Evolutionary conservation across 2,329 filamentous ascomycete species (phyloP).

Genomic region (Trichoderma endophyticum): DNA sequence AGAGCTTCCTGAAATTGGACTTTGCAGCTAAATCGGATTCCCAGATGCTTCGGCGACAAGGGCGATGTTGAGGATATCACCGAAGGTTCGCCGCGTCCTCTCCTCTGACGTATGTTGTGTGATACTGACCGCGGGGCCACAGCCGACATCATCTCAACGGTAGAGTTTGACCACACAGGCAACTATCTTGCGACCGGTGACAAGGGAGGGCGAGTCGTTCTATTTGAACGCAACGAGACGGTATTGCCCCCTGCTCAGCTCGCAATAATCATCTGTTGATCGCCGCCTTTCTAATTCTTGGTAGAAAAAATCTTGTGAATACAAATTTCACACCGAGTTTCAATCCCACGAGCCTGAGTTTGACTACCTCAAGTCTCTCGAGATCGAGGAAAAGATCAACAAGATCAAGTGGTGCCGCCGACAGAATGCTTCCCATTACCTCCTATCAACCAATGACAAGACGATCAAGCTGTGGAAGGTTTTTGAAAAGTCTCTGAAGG

Average conservation of each 20-base stretch:
- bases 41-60: conserved; percentile 98
- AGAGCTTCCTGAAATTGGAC: conserved; percentile 16
- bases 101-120: conserved; percentile 16
- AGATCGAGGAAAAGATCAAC: conserved; percentile 99
- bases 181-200: conserved; percentile 90
- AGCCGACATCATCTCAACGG: conserved; percentile 90
- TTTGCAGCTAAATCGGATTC: conserved; percentile 27
- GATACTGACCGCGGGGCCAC: conserved; percentile 20
- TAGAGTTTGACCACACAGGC: conserved; percentile 86
- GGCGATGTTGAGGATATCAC: conserved; percentile 99
- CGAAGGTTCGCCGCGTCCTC: conserved; percentile 62
- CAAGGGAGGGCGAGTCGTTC: conserved; percentile 79
- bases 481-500: conserved; percentile 98
- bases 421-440: conserved; percentile 97
- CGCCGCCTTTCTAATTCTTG: background rate
- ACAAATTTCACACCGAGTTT: conserved; percentile 99
- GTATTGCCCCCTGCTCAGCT: conserved; percentile 51
- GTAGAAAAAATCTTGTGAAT: conserved; percentile 99
- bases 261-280: background rate
- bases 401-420: conserved; percentile 99
- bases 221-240: conserved; percentile 93
- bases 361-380: conserved; percentile 97
- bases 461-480: conserved; percentile 99
- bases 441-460: conserved; percentile 98
- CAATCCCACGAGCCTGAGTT: conserved; percentile 99